These are phyloP conservation scores for Umbelopsis isabellina DNA, from an alignment of 192 early-diverging fungal genomes.

Conservation along the genomic window DNA sequence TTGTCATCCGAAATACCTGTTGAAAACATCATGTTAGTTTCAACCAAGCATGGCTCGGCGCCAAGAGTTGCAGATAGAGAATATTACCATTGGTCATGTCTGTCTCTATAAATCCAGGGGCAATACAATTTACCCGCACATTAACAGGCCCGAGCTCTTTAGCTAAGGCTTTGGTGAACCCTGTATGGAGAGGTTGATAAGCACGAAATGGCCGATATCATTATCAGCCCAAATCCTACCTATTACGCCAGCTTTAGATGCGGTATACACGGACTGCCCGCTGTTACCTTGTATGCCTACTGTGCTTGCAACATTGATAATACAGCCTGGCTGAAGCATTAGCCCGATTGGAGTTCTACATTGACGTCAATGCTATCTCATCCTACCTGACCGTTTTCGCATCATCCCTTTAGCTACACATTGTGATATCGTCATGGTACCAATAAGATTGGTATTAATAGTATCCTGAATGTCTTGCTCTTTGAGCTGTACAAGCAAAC, in stretches of 20 bases:
- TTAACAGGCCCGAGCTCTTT: slow-evolving; percentile 74
- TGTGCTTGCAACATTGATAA: slow-evolving; percentile 87
- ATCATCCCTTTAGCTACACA: slow-evolving; percentile 62
- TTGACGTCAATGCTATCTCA: not conserved
- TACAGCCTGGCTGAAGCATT: slow-evolving; percentile 50
- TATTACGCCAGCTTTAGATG: slow-evolving; percentile 84
- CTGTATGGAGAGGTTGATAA: slow-evolving; percentile 31
- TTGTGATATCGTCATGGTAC: slow-evolving; percentile 66
- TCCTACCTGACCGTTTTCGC: slow-evolving; percentile 51
- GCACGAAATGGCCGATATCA: not conserved
- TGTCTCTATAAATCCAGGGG: slow-evolving; percentile 88
- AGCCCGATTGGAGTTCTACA: slow-evolving; percentile 13
- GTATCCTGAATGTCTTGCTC: slow-evolving; percentile 52
- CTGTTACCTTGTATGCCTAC: slow-evolving; percentile 74
- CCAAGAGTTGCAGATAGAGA: not conserved
- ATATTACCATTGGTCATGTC: slow-evolving; percentile 69
- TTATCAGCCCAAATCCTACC: slow-evolving; percentile 46
- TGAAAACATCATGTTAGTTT: not conserved
- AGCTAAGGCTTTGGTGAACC: slow-evolving; percentile 83
- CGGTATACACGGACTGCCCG: slow-evolving; percentile 78
- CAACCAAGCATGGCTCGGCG: not conserved
- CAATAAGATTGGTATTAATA: slow-evolving; percentile 71
- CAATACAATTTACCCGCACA: slow-evolving; percentile 80
- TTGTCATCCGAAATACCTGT: slow-evolving; percentile 33
- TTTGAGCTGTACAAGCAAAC: slow-evolving; percentile 51